These are phyloP conservation scores for Scleroderma citrinum DNA, from an alignment of 768 basidiomycete genomes.

Conservation along the genomic window DNA sequence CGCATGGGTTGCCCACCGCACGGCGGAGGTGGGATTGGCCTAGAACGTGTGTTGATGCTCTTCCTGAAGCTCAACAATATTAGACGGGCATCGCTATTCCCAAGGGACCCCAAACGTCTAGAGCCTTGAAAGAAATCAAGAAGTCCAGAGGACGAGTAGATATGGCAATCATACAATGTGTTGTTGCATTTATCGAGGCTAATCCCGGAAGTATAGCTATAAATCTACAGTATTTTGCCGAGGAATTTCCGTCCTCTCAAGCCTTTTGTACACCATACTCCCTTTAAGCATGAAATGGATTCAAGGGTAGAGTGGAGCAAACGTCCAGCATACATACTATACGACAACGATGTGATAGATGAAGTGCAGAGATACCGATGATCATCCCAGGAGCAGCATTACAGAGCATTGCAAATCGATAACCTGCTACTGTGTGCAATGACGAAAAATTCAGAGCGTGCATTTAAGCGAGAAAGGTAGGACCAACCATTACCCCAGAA, in stretches of 20 bases:
- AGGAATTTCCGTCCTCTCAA: background rate
- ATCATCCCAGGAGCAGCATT: conserved; percentile 8
- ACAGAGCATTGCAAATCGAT: background rate
- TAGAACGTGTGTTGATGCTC: conserved; percentile 95
- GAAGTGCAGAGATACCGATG: conserved; percentile 20
- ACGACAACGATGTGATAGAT: conserved; percentile 13
- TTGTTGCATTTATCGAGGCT: background rate
- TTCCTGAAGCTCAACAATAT: conserved; percentile 98
- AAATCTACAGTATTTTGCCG: conserved; percentile 15
- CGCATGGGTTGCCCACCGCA: conserved; percentile 92
- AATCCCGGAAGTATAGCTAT: conserved; percentile 4
- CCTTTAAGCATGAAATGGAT: conserved; percentile 3
- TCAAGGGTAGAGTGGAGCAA: conserved; percentile 16
- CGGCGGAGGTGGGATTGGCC: conserved; percentile 93
- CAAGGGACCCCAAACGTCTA: conserved; percentile 92
- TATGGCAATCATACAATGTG: background rate
- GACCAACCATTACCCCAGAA: conserved; percentile 14
- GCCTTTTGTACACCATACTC: background rate
- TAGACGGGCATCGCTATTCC: conserved; percentile 88
- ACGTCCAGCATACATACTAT: conserved; percentile 20
- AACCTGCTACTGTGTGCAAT: background rate
- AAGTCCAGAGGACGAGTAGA: background rate
- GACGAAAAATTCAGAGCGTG: conserved; percentile 4
- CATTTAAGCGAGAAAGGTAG: background rate
- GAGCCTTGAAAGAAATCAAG: conserved; percentile 56